These are phyloP conservation scores for Wallemia hederae DNA, from an alignment of 1,284 basidiomycete species.

Conservation along the genomic window DNA sequence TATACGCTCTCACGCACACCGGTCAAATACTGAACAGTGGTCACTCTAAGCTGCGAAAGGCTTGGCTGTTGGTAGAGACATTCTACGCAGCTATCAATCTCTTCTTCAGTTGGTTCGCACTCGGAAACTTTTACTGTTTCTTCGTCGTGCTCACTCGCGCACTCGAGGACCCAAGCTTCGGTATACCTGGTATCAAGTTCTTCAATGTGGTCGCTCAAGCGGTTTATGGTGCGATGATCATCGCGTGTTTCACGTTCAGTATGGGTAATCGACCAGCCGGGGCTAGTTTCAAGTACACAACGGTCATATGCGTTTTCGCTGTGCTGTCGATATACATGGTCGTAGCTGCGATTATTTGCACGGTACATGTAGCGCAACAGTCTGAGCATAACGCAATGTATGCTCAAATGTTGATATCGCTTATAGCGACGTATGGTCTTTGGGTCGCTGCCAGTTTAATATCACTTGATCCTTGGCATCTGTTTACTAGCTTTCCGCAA, in stretches of 20 bases:
- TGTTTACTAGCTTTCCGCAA: conserved; percentile 65
- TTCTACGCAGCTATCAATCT: conserved; percentile 69
- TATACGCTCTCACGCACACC: conserved; percentile 37
- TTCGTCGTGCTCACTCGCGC: conserved; percentile 31
- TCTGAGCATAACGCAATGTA: conserved; percentile 29
- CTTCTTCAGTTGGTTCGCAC: conserved; percentile 71
- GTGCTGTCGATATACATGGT: conserved; percentile 31
- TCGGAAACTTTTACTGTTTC: conserved; percentile 84
- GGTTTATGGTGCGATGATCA: conserved; percentile 48
- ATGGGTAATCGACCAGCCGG: conserved; percentile 89
- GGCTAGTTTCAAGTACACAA: conserved; percentile 59
- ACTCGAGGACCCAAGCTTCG: neutral
- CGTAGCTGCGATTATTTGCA: conserved; percentile 41
- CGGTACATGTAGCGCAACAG: conserved; percentile 33
- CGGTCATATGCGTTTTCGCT: conserved; percentile 45
- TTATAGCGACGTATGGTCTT: conserved; percentile 24
- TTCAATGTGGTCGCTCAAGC: conserved; percentile 26
- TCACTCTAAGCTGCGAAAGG: conserved; percentile 49
- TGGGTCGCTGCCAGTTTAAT: conserved; percentile 51
- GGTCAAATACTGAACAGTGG: conserved; percentile 59
- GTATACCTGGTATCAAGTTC: conserved; percentile 1
- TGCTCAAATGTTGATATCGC: conserved; percentile 46
- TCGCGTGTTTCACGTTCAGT: conserved; percentile 72
- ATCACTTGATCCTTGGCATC: conserved; percentile 76
- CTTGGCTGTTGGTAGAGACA: conserved; percentile 43